Percentiles rank a stretch among this genome's conserved stretches.
These are phyloP conservation scores for Chaetomiaceae sp. DNA, from an alignment of 2,329 filamentous ascomycete genomes.

Conservation along the genomic window DNA sequence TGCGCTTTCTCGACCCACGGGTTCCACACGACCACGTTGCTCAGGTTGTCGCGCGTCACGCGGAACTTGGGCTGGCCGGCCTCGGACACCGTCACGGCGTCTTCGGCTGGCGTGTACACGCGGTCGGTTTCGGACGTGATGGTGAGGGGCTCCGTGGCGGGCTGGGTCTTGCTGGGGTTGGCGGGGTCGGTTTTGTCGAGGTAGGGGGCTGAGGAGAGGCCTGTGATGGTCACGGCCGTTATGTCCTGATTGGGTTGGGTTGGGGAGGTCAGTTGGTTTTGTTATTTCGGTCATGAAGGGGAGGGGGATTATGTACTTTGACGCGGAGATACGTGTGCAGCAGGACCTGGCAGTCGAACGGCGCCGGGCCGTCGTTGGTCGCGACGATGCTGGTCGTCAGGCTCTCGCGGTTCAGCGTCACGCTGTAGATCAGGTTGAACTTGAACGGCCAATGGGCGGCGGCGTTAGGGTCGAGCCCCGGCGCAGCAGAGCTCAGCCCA, in stretches of 20 bases:
- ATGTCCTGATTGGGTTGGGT: constrained; percentile 63
- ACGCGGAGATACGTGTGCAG: constrained; percentile 87
- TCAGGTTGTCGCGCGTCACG: constrained; percentile 77
- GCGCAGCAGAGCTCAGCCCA: constrained; percentile 63
- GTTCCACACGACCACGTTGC: constrained; percentile 94
- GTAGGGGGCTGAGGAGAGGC: constrained; percentile 73
- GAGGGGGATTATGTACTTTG: constrained; percentile 52
- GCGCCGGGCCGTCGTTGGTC: constrained; percentile 75
- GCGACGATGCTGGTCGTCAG: constrained; percentile 81
- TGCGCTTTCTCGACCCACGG: constrained; percentile 85
- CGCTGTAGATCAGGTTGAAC: constrained; percentile 89
- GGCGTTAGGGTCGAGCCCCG: constrained; percentile 63
- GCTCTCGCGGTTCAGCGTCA: constrained; percentile 71
- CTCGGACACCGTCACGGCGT: constrained; percentile 58
- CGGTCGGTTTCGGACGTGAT: constrained; percentile 82
- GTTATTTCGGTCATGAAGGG: too few species aligned
- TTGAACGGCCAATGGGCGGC: constrained; percentile 76
- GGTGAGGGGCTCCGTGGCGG: constrained; percentile 48
- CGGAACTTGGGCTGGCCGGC: constrained; percentile 62
- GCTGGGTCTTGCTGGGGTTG: constrained; percentile 45
- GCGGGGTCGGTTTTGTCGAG: constrained; percentile 74
- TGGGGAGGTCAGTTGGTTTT: too few species aligned
- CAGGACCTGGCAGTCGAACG: constrained; percentile 88
- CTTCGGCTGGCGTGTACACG: constrained; percentile 70
- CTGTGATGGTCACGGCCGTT: constrained; percentile 63